phyloP scores from a whole-genome alignment of 2,329 filamentous ascomycete species.

The Alternaria ventricosa region DNA sequence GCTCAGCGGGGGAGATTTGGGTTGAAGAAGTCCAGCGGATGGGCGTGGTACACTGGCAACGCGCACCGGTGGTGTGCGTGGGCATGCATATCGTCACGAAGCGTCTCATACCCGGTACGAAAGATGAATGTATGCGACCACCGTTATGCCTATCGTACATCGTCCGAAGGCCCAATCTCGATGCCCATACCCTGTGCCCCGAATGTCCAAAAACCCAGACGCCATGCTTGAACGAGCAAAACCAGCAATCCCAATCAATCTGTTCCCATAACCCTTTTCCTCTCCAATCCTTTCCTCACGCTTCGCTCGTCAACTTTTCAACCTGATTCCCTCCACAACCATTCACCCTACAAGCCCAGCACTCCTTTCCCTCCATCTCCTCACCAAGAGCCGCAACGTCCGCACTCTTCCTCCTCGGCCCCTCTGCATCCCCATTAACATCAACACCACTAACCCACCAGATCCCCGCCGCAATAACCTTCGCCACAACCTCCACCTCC shows the following conservation, averaged over 20 bases:
- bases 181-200: neutral
- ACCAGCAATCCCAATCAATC: neutral
- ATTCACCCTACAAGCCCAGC: slow-evolving; percentile 36
- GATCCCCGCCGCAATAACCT: slow-evolving; percentile 75
- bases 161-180: neutral
- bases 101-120: neutral
- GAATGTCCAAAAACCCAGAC: slow-evolving; percentile 11
- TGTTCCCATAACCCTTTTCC: neutral
- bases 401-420: slow-evolving; percentile 28
- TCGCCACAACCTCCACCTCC: slow-evolving; percentile 71
- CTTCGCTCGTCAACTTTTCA: slow-evolving; percentile 36
- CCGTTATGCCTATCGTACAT: neutral
- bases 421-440: slow-evolving; percentile 27
- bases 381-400: slow-evolving; percentile 31
- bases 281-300: slow-evolving; percentile 10
- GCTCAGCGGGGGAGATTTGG: neutral
- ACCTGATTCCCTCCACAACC: slow-evolving; percentile 29
- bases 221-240: slow-evolving; percentile 18
- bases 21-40: neutral
- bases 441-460: slow-evolving; percentile 66
- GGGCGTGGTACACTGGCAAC: neutral
- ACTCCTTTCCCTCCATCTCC: slow-evolving; percentile 26
- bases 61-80: neutral
- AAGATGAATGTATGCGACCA: neutral
- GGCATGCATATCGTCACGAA: neutral